Base-by-base conservation (phyloP, 345 rosid species). In the Citrus reticulata region DNA sequence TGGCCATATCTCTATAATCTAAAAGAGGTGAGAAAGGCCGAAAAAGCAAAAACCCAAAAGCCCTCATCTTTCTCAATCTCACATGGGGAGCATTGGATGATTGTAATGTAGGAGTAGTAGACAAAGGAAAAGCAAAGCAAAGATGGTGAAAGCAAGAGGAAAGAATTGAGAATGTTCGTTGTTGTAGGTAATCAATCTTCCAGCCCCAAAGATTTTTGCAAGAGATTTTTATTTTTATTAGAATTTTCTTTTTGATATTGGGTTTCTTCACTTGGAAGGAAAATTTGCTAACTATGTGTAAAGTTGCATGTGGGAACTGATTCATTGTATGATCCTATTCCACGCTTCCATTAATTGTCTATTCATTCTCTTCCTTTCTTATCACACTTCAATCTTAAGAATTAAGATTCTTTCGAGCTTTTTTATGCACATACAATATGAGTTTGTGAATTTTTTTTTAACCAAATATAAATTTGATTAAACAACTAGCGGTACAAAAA, bases 261-360 rank as follows among this genome's bases (percentile, higher is more conserved):
- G 72, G 0, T 78, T 84, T 46, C 84, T 78, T 78, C 72, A 22
- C 29, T 75, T 62, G 65, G 76, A 84, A 84, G 76, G 39, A 78
- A 78, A 66, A 9, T n/a, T 13, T 66, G 66, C 34, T 76, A 34
- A 68, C 70, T 77, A 74, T 32, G 7, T 57, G 70, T 80, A 69
- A 80, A 77, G 58, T 68, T 63, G 79, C 76, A 77, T 17, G 58
- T 54, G 58, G 57, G 58, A 54, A 54, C 7, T 54, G 58, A 54
- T 54, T 54, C 58, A 46, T 17, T 51, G 7, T 17, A 54, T 17
- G 58, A 54, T 46, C 17, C 51, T 46, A 3, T 46, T 46, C 17
- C 0, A 13, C 17, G 5, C 51, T 13, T 13, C 51, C 51, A 46
- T 3, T 3, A 46, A 46, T 13, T 46, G 51, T 46, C 51, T 46